phyloP scores from a whole-genome alignment of 2,329 filamentous ascomycete genomes.

The Hortaea werneckii region DNA sequence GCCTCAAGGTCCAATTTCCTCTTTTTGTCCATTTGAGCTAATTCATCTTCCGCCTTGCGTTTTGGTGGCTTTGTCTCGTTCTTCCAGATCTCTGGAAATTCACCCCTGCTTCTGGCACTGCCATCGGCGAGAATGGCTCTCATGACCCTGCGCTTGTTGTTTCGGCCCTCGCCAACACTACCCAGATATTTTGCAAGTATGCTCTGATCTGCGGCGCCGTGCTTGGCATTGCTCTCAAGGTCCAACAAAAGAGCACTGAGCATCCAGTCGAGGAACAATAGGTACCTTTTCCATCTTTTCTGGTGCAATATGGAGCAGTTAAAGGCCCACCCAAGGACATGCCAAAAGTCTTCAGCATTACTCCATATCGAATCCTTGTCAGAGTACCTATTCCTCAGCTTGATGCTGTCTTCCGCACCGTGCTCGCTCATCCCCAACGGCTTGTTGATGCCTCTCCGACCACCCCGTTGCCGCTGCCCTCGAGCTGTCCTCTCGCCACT shows the following conservation, averaged over 20 bases:
- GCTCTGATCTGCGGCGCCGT: conserved; percentile 37
- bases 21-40: conserved; percentile 44
- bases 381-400: conserved; percentile 43
- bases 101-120: conserved; percentile 37
- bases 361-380: conserved; percentile 59
- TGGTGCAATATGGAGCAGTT: conserved; percentile 70
- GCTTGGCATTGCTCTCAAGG: conserved; percentile 45
- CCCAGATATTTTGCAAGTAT: conserved; percentile 53
- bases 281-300: conserved; percentile 72
- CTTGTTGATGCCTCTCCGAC: neutral
- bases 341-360: conserved; percentile 81
- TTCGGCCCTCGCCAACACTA: conserved; percentile 27
- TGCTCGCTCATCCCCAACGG: neutral
- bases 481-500: too few species aligned
- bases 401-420: neutral
- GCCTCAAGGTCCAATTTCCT: conserved; percentile 43
- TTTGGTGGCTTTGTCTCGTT: conserved; percentile 48
- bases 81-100: conserved; percentile 58
- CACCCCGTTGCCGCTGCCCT: neutral
- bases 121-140: conserved; percentile 61
- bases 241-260: conserved; percentile 67
- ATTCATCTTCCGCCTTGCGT: conserved; percentile 41
- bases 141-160: conserved; percentile 45
- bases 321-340: conserved; percentile 80
- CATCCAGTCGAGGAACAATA: conserved; percentile 68